Percentiles rank a stretch among this genome's conserved stretches.
Conservation (phyloP, 228 moss, liverwort and hornwort genomes). For the Sphagnum magellanicum region DNA sequence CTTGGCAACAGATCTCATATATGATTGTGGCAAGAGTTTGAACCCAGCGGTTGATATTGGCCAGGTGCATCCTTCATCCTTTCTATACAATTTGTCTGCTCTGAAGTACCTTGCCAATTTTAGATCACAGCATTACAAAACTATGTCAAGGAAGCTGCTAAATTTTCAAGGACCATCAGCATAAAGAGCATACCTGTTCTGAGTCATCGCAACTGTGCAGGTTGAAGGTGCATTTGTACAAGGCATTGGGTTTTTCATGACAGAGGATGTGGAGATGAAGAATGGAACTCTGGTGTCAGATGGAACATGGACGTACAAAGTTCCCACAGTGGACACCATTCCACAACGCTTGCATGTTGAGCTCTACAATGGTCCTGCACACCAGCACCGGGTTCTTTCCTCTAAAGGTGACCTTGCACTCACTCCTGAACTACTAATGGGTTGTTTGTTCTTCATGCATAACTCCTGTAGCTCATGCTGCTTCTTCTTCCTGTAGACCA, state of each 20-base stretch:
- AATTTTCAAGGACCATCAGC: too few relatives aligned
- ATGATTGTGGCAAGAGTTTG: slow-evolving; percentile 64
- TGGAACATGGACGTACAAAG: slow-evolving; percentile 72
- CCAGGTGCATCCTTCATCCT: slow-evolving; percentile 27
- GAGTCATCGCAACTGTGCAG: slow-evolving; percentile 17
- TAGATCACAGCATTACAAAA: too few relatives aligned
- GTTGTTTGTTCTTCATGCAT: neutral
- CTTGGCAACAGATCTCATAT: slow-evolving; percentile 40
- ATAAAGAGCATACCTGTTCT: neutral
- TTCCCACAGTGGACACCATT: slow-evolving; percentile 46
- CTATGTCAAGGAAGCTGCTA: too few relatives aligned
- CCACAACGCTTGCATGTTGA: slow-evolving; percentile 53
- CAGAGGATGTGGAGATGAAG: slow-evolving; percentile 45
- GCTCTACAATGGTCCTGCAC: slow-evolving; percentile 31
- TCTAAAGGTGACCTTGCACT: slow-evolving; percentile 39
- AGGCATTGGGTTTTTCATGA: slow-evolving; percentile 53
- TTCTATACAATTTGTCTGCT: too few relatives aligned
- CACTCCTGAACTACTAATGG: too few relatives aligned
- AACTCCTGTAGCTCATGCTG: neutral
- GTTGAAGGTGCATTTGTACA: slow-evolving; percentile 68
- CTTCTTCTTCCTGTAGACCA: neutral
- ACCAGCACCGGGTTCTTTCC: slow-evolving; percentile 33
- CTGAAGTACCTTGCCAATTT: too few relatives aligned
- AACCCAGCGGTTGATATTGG: slow-evolving; percentile 69
- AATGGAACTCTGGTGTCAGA: slow-evolving; percentile 43